Evolutionary conservation across 257 asterid species (phyloP).

Genomic region (Solanum ossicruentum): DNA sequence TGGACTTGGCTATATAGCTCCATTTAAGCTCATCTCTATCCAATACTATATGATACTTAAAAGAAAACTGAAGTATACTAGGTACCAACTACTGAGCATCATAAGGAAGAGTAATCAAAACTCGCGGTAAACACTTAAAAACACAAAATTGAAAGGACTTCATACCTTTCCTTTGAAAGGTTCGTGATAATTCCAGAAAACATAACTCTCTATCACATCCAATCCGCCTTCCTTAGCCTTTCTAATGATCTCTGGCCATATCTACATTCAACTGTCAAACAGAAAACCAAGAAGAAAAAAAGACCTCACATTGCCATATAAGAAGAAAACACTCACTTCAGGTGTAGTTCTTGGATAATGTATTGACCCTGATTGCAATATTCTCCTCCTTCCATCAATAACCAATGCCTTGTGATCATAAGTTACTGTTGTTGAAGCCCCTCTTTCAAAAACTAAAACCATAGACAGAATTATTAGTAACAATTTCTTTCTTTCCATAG

Average conservation of each 20-base stretch:
- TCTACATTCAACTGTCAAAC: conserved; percentile 18
- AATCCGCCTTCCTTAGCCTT: conserved; percentile 85
- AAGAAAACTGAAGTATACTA: neutral
- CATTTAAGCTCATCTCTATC: neutral
- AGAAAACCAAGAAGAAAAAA: neutral
- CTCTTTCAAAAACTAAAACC: conserved; percentile 18
- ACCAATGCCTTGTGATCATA: conserved; percentile 63
- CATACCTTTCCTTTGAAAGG: conserved; percentile 64
- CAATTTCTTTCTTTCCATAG: conserved; percentile 8
- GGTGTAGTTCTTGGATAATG: conserved; percentile 80
- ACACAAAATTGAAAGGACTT: neutral
- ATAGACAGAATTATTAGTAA: conserved; percentile 9
- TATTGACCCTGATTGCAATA: conserved; percentile 71
- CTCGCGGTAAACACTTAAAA: neutral
- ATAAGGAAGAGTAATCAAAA: neutral
- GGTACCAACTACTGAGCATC: neutral
- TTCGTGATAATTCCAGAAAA: conserved; percentile 82
- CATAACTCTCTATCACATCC: conserved; percentile 76
- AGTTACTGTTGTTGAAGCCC: conserved; percentile 29
- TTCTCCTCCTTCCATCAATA: conserved; percentile 65
- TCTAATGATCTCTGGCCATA: conserved; percentile 54
- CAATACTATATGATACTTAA: neutral
- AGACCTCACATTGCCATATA: neutral
- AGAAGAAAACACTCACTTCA: conserved; percentile 35
- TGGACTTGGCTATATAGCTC: neutral